These are phyloP conservation scores for Zelopaecilomyces penicillatus DNA, from an alignment of 2,329 filamentous ascomycete species.

Conservation along the genomic window DNA sequence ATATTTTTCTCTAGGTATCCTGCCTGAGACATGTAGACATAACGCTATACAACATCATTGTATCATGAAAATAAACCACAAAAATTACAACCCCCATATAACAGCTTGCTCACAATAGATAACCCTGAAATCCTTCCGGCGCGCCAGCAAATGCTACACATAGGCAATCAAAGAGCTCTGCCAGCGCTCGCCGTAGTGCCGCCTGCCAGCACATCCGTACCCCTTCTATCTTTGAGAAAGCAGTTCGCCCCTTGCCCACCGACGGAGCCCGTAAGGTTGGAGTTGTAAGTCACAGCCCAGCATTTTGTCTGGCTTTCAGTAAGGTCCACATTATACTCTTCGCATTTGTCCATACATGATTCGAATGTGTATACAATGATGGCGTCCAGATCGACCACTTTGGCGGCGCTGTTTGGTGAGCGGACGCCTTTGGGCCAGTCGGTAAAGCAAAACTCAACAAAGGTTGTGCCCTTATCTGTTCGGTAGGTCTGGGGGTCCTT, in stretches of 20 bases:
- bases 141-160: too few relatives aligned
- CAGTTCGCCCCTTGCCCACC: slow-evolving; percentile 10
- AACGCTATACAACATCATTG: too few relatives aligned
- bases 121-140: too few relatives aligned
- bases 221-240: slow-evolving; percentile 13
- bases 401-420: slow-evolving; percentile 8
- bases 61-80: too few relatives aligned
- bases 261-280: slow-evolving; percentile 12
- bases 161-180: too few relatives aligned
- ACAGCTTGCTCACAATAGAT: too few relatives aligned
- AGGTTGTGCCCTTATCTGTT: slow-evolving; percentile 3
- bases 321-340: slow-evolving; percentile 5
- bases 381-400: slow-evolving; percentile 9
- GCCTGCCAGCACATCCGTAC: too few relatives aligned
- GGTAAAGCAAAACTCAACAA: slow-evolving; percentile 14
- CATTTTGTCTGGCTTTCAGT: slow-evolving; percentile 1
- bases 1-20: too few relatives aligned
- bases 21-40: too few relatives aligned
- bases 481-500: slow-evolving; percentile 8
- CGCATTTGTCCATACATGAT: slow-evolving; percentile 13
- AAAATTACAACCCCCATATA: too few relatives aligned
- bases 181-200: too few relatives aligned
- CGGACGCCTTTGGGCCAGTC: slow-evolving; percentile 11
- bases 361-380: slow-evolving; percentile 13
- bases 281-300: slow-evolving; percentile 12